These are phyloP conservation scores for Pneumocystis jirovecii DNA, from an alignment of 1,139 yeast species.

Conservation along the genomic window DNA sequence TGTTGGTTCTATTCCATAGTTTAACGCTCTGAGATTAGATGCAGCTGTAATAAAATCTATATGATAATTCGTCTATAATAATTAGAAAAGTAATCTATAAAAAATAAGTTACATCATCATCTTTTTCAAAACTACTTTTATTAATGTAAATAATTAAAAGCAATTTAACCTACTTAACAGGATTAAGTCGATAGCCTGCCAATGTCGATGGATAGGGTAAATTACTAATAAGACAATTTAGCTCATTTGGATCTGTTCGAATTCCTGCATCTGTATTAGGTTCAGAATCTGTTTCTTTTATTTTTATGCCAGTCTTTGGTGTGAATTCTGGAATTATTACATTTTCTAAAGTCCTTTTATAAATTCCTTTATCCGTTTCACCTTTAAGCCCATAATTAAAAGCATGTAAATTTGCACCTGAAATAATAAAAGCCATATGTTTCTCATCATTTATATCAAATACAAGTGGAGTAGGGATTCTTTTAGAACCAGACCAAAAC, in stretches of 20 bases:
- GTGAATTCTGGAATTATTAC: constrained; percentile 49
- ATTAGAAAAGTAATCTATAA: background rate
- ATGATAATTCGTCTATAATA: constrained; percentile 54
- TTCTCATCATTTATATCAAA: constrained; percentile 64
- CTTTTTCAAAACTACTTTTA: constrained; percentile 55
- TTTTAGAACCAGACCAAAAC: constrained; percentile 96
- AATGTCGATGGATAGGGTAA: constrained; percentile 80
- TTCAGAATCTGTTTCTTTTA: constrained; percentile 79
- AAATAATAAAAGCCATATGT: constrained; percentile 70
- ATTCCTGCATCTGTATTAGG: constrained; percentile 62
- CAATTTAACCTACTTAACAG: constrained; percentile 40
- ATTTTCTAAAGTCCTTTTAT: constrained; percentile 35
- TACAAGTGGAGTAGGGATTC: constrained; percentile 75
- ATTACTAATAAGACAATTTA: constrained; percentile 47
- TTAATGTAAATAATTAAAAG: background rate
- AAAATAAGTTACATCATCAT: constrained; percentile 44
- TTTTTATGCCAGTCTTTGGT: constrained; percentile 62
- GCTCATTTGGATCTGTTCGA: constrained; percentile 35
- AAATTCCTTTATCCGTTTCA: constrained; percentile 29
- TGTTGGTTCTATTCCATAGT: constrained; percentile 63
- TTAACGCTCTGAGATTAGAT: constrained; percentile 86
- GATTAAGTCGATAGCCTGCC: constrained; percentile 72
- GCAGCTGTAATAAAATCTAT: constrained; percentile 95
- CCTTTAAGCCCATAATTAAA: constrained; percentile 67
- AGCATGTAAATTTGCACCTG: constrained; percentile 85